Percentiles rank a stretch among this genome's conserved stretches.
Conservation (phyloP, 768 basidiomycete species). For the Lactifluus volemus region DNA sequence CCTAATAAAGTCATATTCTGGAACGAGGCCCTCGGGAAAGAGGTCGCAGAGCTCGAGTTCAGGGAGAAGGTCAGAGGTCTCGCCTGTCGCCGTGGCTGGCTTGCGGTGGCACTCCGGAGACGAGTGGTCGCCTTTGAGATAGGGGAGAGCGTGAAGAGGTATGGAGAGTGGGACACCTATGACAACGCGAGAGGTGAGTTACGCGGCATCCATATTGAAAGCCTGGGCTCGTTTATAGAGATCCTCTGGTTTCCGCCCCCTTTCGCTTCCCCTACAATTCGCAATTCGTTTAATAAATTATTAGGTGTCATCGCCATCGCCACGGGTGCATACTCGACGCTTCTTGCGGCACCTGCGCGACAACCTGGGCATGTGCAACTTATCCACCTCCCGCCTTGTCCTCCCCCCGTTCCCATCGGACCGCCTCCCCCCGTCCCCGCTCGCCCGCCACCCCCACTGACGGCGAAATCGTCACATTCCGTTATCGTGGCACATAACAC, state of each 20-base stretch:
- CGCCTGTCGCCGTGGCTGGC: conserved; percentile 75
- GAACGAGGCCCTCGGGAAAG: conserved; percentile 69
- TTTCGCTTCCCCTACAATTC: no score
- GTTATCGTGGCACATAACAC: conserved; percentile 81
- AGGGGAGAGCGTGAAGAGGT: conserved; percentile 49
- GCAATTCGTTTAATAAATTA: background rate
- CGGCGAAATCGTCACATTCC: conserved; percentile 57
- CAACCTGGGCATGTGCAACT: conserved; percentile 87
- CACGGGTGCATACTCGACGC: conserved; percentile 63
- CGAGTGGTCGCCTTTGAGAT: conserved; percentile 75
- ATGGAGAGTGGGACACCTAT: conserved; percentile 78
- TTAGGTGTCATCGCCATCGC: conserved; percentile 77
- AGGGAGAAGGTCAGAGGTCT: conserved; percentile 74
- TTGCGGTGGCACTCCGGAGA: conserved; percentile 70
- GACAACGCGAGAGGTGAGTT: conserved; percentile 73
- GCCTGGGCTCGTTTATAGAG: background rate
- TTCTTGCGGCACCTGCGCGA: conserved; percentile 79
- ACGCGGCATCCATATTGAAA: background rate
- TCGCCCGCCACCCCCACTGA: conserved; percentile 47
- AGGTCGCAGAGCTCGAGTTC: conserved; percentile 87
- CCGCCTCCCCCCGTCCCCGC: conserved; percentile 47
- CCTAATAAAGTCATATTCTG: conserved; percentile 89
- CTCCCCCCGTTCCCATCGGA: conserved; percentile 44
- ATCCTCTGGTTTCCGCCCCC: background rate
- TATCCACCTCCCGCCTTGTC: conserved; percentile 75